Percentiles rank a stretch among this genome's conserved stretches.
These are phyloP conservation scores for Xerocomus amazonicus DNA, from an alignment of 1,284 basidiomycete genomes.

Conservation along the genomic window DNA sequence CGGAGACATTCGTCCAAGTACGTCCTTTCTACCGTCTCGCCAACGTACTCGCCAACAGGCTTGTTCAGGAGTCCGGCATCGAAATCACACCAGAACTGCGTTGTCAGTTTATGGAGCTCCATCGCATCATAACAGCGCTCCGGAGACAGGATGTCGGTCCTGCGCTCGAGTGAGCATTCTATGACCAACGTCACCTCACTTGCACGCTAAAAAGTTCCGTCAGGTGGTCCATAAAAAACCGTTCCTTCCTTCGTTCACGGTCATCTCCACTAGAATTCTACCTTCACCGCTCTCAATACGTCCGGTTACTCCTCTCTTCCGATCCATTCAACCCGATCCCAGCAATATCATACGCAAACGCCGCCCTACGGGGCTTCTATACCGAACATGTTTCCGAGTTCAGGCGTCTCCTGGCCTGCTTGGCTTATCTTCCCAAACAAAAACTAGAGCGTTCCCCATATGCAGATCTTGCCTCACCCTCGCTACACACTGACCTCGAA, in stretches of 20 bases:
- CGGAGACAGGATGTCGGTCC: conserved; percentile 62
- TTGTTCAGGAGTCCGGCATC: conserved; percentile 64
- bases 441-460: conserved; percentile 70
- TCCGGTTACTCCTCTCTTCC: conserved; percentile 63
- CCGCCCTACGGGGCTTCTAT: conserved; percentile 67
- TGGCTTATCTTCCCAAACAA: conserved; percentile 66
- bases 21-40: conserved; percentile 16
- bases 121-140: conserved; percentile 70
- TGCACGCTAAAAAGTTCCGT: conserved; percentile 2
- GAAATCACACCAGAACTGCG: conserved; percentile 57
- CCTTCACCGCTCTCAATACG: conserved; percentile 83
- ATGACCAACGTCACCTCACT: conserved; percentile 1
- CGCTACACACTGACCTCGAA: conserved; percentile 72
- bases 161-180: conserved; percentile 63
- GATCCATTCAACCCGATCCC: conserved; percentile 49
- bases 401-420: conserved; percentile 71
- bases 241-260: conserved; percentile 60
- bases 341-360: conserved; percentile 76
- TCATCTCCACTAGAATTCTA: conserved; percentile 81
- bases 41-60: conserved; percentile 1
- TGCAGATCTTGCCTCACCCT: conserved; percentile 63
- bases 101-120: conserved; percentile 66
- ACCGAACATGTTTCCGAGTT: conserved; percentile 64
- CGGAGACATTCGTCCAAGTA: conserved; percentile 70
- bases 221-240: conserved; percentile 77